Base-by-base conservation (phyloP, 306 rosid genomes). In the Acacia acuminata region DNA sequence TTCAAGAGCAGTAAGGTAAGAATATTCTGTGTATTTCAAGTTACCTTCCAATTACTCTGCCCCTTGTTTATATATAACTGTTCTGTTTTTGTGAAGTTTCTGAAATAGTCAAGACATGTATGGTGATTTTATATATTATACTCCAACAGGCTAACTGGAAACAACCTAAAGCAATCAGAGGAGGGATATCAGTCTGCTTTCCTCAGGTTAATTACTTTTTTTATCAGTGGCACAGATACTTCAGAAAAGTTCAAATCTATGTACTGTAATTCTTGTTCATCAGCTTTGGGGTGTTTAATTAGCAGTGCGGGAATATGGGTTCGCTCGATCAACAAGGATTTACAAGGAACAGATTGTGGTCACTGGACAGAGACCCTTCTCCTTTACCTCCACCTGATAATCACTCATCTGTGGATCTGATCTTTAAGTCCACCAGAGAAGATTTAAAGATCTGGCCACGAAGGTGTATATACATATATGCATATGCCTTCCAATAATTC, bases 1-100 rank as follows among this genome's bases (percentile, higher is more conserved):
- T 93, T 89, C 50, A 82, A 77, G 91, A 89, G 97, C 86, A 91
- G 90, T 36, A 93, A 91, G 95, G 97, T 93, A 79, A 80, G 47
- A 81, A 77, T 43, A 36, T 15, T 64, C 20, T 64, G 40, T 30
- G 19, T 30, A 64, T 30, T 30, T 64, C 34, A 24, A 24, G 13
- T 22, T 22, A 38, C 42, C 42, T 38, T 38, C 42, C 42, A 38
- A 38, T 38, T 38, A 38, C 30, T 58, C 10, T 9, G 64, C 15
- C 64, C 30, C 30, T 22, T 61, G 3, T 24, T 10, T 38, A 38
- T n/a, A 8, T 56, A 8, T 8, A 7, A n/a, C 64, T 56, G 64
- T 56, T 56, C 27, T 8, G 13, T n/a, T 8, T 56, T 56, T n/a
- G 61, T 20, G 11, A 12, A 63, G 70, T 64, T 64, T 64, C 17